Evolutionary conservation across 1,284 basidiomycete genomes (phyloP), one percentile per base, ranked within the genome.

Genomic region (Pterula multifida): DNA sequence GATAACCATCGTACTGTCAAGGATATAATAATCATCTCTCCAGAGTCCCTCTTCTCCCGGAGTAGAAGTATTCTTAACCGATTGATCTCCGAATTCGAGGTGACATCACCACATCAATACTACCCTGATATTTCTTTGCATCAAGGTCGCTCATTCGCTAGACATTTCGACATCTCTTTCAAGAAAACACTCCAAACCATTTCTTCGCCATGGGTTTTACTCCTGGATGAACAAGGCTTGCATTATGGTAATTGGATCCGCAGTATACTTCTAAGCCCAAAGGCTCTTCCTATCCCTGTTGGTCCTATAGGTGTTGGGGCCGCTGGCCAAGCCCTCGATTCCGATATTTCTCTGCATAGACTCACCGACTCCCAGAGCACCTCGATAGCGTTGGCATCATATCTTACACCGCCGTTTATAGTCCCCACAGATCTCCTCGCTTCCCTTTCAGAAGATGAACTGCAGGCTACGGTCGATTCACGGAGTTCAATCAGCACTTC

Each of bases 351-450:
- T 64, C 47, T 53, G 68, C 26, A 47, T 54, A 17, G 57, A 65
- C 4, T 63, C 61, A 3, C 49, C 56, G 11, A 48, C 47, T 2
- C 53, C 62, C 36, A 67, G 65, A 32, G 57, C 68, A 19, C 76
- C 70, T 3, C 61, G 64, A 1, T 78, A 73, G 60, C 63, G 82
- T 2, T 73, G 2, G 81, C 81, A 4, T 81, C 81, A 0, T 76
- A 82, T 54, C 63, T 79, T 3, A 57, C 73, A 25, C 70, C 71
- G 3, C 55, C 65, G 1, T 55, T 57, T 39, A 59, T 72, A 12
- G 55, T 61, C 1, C 39, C 39, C 21, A 4, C 19, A 17, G 39
- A 19, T 42, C 39, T 42, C 9, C 39, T 42, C 4, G 4, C 17
- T 22, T 46, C 53, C 3, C 55, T 57, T 32, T 52, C 57, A 6